Conservation (phyloP, 1,284 basidiomycete species). For the Veloboletus limbatus region DNA sequence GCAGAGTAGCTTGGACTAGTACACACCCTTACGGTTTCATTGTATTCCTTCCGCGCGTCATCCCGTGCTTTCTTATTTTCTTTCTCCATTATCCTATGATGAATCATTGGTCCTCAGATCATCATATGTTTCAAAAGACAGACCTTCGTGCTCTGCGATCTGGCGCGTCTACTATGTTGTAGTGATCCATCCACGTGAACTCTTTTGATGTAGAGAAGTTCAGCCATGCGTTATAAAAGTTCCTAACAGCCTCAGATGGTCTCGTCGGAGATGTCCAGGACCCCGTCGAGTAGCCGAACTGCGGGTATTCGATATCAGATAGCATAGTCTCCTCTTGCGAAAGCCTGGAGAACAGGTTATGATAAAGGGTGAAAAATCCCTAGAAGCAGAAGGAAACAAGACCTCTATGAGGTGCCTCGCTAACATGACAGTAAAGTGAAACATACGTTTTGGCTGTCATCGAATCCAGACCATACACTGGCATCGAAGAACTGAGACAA, state of each 20-base stretch:
- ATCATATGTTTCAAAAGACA: slow-evolving; percentile 11
- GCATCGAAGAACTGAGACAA: slow-evolving; percentile 85
- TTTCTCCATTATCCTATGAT: slow-evolving; percentile 81
- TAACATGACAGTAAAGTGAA: slow-evolving; percentile 4
- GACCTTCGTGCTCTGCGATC: slow-evolving; percentile 82
- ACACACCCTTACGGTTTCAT: slow-evolving; percentile 82
- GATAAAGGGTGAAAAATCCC: slow-evolving; percentile 92
- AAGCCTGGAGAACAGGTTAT: slow-evolving; percentile 84
- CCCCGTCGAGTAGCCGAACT: slow-evolving; percentile 83
- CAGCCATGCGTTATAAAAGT: slow-evolving; percentile 87
- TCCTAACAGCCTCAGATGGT: slow-evolving; percentile 48
- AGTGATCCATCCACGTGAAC: slow-evolving; percentile 88
- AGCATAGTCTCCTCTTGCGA: slow-evolving; percentile 77
- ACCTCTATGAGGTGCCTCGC: background rate
- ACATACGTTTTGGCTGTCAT: slow-evolving; percentile 69
- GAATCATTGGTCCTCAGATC: slow-evolving; percentile 1
- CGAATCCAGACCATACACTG: slow-evolving; percentile 68
- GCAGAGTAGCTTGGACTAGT: background rate
- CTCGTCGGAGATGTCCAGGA: slow-evolving; percentile 56
- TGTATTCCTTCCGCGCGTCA: slow-evolving; percentile 87
- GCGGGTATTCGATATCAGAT: slow-evolving; percentile 62
- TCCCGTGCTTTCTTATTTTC: slow-evolving; percentile 94
- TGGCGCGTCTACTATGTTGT: slow-evolving; percentile 82
- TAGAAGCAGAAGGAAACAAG: slow-evolving; percentile 31
- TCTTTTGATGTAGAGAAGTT: slow-evolving; percentile 89